Evolutionary conservation across 306 rosid genomes (phyloP).

Genomic region (Gastrolobium villosum): DNA sequence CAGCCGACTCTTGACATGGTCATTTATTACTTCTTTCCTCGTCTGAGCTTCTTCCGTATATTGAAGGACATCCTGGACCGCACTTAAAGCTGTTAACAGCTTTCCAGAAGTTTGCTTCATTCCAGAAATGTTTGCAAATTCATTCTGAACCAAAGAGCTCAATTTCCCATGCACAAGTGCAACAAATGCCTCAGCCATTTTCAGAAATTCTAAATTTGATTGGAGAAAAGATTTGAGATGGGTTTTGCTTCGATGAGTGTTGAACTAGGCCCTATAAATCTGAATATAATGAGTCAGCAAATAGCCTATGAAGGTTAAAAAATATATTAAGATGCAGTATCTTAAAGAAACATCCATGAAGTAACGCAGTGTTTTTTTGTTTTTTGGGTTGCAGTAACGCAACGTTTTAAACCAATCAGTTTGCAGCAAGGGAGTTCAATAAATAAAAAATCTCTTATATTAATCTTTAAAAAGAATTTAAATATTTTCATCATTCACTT

Average conservation of each 20-base stretch:
- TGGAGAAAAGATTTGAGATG: neutral
- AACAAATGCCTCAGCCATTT: conserved; percentile 15
- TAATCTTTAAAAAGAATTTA: too few relatives aligned
- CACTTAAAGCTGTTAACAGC: neutral
- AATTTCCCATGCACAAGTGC: neutral
- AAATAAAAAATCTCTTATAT: too few relatives aligned
- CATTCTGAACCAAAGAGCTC: neutral
- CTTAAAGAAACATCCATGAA: too few relatives aligned
- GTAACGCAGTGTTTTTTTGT: too few relatives aligned
- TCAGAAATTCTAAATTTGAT: neutral
- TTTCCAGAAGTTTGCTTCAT: neutral
- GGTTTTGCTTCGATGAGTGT: neutral
- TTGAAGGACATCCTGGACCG: conserved; percentile 20
- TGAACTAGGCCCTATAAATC: too few relatives aligned
- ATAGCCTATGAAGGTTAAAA: too few relatives aligned
- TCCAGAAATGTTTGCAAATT: conserved; percentile 15
- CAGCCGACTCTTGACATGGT: neutral
- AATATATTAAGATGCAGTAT: too few relatives aligned
- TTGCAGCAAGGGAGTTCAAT: too few relatives aligned
- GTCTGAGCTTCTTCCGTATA: conserved; percentile 32
- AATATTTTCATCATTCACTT: too few relatives aligned
- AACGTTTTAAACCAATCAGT: too few relatives aligned
- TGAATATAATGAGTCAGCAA: too few relatives aligned
- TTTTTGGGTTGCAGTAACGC: too few relatives aligned
- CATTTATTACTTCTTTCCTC: neutral